A percentile compares a stretch with the other conserved stretches of the same genome.
These are phyloP conservation scores for Arabidopsis hybrid DNA, from an alignment of 441 rosid species.

Conservation along the genomic window DNA sequence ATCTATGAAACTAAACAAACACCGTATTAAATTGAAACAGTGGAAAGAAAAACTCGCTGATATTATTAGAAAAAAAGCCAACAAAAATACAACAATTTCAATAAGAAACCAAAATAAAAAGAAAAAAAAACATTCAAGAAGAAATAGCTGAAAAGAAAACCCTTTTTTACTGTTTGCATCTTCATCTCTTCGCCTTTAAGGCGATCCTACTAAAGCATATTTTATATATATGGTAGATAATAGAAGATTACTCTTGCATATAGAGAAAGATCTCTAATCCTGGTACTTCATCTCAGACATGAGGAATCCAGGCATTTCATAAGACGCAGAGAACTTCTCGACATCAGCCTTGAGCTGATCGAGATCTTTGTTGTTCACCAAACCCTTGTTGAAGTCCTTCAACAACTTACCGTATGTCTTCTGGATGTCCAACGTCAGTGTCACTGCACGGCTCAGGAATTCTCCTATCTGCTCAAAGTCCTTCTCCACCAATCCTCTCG, in stretches of 20 bases:
- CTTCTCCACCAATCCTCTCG: constrained; percentile 93
- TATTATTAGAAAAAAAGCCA: constrained; percentile 36
- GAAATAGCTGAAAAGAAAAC: constrained; percentile 31
- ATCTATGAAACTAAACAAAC: background rate
- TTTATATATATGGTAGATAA: constrained; percentile 25
- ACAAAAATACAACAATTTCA: constrained; percentile 44
- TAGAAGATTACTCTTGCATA: constrained; percentile 26
- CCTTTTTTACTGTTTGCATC: constrained; percentile 15
- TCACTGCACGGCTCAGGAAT: constrained; percentile 90
- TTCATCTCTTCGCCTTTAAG: constrained; percentile 1
- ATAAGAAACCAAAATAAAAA: background rate
- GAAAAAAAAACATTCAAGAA: constrained; percentile 11
- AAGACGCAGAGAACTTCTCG: constrained; percentile 83
- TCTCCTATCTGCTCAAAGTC: constrained; percentile 96
- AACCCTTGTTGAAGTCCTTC: constrained; percentile 99
- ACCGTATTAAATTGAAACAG: no score
- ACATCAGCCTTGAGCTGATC: constrained; percentile 88
- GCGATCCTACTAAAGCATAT: constrained; percentile 42
- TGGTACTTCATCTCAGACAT: constrained; percentile 92
- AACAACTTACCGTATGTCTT: constrained; percentile 87
- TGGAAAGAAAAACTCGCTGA: constrained; percentile 11
- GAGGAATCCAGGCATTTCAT: constrained; percentile 92
- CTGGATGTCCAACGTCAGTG: constrained; percentile 78
- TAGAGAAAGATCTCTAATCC: constrained; percentile 52
- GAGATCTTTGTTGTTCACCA: constrained; percentile 90